Base-by-base conservation (phyloP, 2,329 filamentous ascomycete genomes). In the Xylaria sp. region DNA sequence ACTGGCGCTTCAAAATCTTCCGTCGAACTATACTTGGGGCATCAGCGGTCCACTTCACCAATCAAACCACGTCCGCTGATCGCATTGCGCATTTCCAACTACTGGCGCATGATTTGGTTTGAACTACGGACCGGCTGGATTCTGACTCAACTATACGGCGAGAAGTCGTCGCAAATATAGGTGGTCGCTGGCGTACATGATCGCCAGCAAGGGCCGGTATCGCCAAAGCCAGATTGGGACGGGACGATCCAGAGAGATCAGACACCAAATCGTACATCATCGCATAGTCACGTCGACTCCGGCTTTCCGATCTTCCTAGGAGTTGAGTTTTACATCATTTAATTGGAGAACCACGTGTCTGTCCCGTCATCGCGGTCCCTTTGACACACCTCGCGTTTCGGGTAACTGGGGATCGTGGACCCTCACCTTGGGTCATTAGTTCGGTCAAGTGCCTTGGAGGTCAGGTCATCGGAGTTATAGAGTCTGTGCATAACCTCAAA, bases 331-430 rank as follows among this genome's bases (percentile, higher is more conserved):
- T 23, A 33, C 57, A 53, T 59, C 48, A 54, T 26, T 48, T 60
- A 49, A 71, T 74, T 72, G 66, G 73, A 63, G 46, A 40, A 63
- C 56, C 48, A 65, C 59, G 49, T 63, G 61, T 51, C 38, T 49
- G 66, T 65, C 48, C 54, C 63, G 64, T 74, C 64, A 72, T 71
- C 69, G 40, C 66, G 11, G 46, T 49, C 59, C 26, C 65, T 62
- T 66, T 76, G 74, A 77, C 51, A 75, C 75, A 71, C 36, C 54
- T 69, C 53, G 62, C 53, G 73, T 75, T 77, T 77, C 74, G 73
- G 71, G 42, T 68, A 51, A 49, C 54, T 31, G 62, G 36, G 68
- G 64, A 15, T 38, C 58, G 64, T 59, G 49, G 49, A 59, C 42
- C 67, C 60, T 49, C 28, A 38, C 59, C 56, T 62, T 28, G 44